Base-by-base conservation (phyloP, 2,329 filamentous ascomycete species). In the Pseudogymnoascus sp. region DNA sequence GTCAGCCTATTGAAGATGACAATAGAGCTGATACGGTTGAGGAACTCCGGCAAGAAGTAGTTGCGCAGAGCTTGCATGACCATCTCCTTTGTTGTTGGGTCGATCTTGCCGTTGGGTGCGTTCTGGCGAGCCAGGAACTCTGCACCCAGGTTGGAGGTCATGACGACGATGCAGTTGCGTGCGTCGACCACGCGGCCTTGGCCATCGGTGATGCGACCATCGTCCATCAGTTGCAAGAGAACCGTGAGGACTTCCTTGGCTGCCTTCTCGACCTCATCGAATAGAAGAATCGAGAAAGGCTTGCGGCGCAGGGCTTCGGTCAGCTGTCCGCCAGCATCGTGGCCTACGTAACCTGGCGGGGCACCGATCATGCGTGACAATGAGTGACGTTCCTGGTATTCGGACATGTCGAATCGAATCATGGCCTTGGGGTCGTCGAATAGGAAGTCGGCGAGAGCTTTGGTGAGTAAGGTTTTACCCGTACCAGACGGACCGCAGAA, bases 361-460 rank as follows among this genome's bases (percentile, higher is more conserved):
- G 95, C 93, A 74, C 95, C 95, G 70, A 99, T 99, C 91, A 99
- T 97, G 65, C 95, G 87, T 74, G 91, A 96, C 12, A 99, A 84
- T 0, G 93, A 89, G 75, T 99, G 95, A 4, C 93, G 89, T 77
- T 99, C 95, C 77, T 99, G 96, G 76, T 99, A 99, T 77, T 99
- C 95, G 4, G 93, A 97, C 95, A 99, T 99, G 75, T 99, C 95
- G 79, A 99, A 96, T 40, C 95, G 89, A 71, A 99, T 96, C 95
- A 99, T 97, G 36, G 93, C 82, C 80, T 97, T 97, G 25, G 93
- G 79, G 70, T 99, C 95, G 74, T 99, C 95, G 79, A 99, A 99
- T 28, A 99, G 82, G 80, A 99, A 99, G 76, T 99, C 95, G 59
- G 95, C 95, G 65, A 99, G 83, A 14, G 93, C 95, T 78, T 99